Percentiles rank a stretch among this genome's conserved stretches.
Evolutionary conservation across 495 filamentous ascomycete genomes (phyloP).

Genomic region (Aspergillus cristatus): DNA sequence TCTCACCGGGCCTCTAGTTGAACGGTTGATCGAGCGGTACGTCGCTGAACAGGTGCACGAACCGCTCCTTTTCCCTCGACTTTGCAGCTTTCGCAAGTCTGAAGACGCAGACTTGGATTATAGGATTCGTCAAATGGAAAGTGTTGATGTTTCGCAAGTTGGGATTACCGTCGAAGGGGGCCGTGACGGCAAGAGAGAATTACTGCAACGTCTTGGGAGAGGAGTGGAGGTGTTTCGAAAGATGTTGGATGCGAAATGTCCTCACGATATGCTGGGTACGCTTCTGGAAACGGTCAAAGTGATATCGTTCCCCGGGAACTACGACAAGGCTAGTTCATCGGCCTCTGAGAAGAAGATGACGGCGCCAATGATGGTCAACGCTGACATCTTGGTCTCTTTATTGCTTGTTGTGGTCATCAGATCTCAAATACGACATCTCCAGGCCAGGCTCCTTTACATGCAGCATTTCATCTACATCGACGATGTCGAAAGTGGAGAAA

Average conservation of each 20-base stretch:
- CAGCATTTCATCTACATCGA: conserved; percentile 94
- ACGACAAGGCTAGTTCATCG: conserved; percentile 22
- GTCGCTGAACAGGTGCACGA: conserved; percentile 91
- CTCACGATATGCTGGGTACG: conserved; percentile 90
- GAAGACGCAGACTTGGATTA: conserved; percentile 89
- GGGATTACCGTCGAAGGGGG: conserved; percentile 76
- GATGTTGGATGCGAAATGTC: conserved; percentile 72
- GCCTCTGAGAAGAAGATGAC: conserved; percentile 52
- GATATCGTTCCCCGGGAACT: conserved; percentile 49
- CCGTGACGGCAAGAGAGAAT: conserved; percentile 57
- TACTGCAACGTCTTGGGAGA: conserved; percentile 58
- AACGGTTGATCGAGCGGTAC: conserved; percentile 91
- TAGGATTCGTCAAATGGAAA: conserved; percentile 84
- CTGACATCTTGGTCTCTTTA: conserved; percentile 89
- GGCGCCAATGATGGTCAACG: conserved; percentile 74
- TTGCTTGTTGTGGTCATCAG: conserved; percentile 89
- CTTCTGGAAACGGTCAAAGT: conserved; percentile 81
- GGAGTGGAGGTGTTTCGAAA: conserved; percentile 87
- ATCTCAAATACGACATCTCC: conserved; percentile 77
- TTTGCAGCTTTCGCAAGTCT: conserved; percentile 64
- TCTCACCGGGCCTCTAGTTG: conserved; percentile 83
- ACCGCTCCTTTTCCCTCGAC: conserved; percentile 68
- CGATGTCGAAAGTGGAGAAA: conserved; percentile 93
- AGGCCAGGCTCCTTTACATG: conserved; percentile 85
- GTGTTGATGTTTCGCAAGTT: conserved; percentile 89